Evolutionary conservation across 768 basidiomycete species (phyloP), one percentile per base, ranked within the genome.

Genomic region (Daedaleopsis sinensis): DNA sequence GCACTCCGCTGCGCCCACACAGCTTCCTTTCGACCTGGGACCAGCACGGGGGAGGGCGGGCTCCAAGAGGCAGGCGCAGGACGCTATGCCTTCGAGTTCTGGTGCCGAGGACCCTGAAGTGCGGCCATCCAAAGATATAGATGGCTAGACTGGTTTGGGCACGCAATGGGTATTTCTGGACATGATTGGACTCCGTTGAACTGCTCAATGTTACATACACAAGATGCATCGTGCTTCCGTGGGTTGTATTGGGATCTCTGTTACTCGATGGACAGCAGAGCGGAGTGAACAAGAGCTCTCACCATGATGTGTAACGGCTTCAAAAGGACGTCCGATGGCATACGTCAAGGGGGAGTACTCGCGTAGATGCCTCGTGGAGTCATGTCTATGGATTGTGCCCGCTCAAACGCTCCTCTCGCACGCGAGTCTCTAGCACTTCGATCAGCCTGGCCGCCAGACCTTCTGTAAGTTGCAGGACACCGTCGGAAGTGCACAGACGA

Each of bases 401-500:
- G 19, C 52, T 61, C 43, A 51, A 3, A 46, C 35, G 39, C 53
- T 54, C 62, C 46, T 62, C 55, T 18, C 52, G 42, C 10, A 49
- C 59, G 37, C 70, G 70, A 21, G 65, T 65, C 36, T 73, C 71
- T n/a, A 87, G 71, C 18, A 77, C 52, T 49, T 56, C 68, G 58
- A 66, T 73, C 65, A 91, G 78, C 43, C 80, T 78, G 62, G 72
- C 69, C 39, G 83, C 79, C 10, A 93, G 78, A 3, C 89, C 90
- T 6, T 85, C 83, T 0, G 91, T 90, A 52, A 94, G 80, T 59
- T 84, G 83, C 1, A 81, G 79, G 0, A 90, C 74, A 2, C 92
- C 93, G 60, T 93, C 89, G 12, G 82, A 72, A 1, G 93, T 94
- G 73, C 89, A 92, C 18, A 93, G 61, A 19, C 93, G 84, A 71